A percentile compares a stretch with the other conserved stretches of the same genome.
phyloP scores from a whole-genome alignment of 2,329 filamentous ascomycete species.

The Fusarium domesticum region DNA sequence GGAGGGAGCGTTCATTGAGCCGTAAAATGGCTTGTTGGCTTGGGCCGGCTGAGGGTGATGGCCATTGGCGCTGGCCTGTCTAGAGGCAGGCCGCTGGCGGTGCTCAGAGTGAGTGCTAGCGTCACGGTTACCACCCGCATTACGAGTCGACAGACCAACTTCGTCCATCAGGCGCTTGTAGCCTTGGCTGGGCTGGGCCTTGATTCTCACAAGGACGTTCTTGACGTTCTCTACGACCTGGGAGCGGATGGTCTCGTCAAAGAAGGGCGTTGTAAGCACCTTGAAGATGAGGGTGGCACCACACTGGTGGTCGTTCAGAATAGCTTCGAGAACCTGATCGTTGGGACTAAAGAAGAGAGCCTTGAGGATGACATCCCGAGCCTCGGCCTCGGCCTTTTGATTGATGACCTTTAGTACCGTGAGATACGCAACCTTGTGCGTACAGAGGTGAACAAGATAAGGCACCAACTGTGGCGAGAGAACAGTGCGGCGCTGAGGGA shows the following conservation, averaged over 20 bases:
- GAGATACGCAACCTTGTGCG: conserved; percentile 96
- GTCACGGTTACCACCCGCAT: conserved; percentile 43
- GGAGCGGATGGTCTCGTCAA: conserved; percentile 83
- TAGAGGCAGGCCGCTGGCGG: conserved; percentile 54
- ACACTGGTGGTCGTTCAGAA: conserved; percentile 85
- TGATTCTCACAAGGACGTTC: conserved; percentile 81
- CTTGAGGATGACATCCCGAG: conserved; percentile 82
- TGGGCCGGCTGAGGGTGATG: conserved; percentile 41
- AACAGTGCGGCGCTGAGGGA: conserved; percentile 85
- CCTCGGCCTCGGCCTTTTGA: conserved; percentile 90
- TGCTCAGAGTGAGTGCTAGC: conserved; percentile 46
- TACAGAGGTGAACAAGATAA: conserved; percentile 91
- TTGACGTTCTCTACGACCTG: conserved; percentile 92
- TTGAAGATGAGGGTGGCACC: conserved; percentile 98
- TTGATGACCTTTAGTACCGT: conserved; percentile 98
- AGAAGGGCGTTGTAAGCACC: conserved; percentile 94
- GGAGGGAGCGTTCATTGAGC: conserved; percentile 43
- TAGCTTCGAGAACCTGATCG: conserved; percentile 83
- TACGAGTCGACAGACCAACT: conserved; percentile 78
- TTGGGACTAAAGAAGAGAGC: conserved; percentile 90
- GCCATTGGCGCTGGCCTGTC: conserved; percentile 49
- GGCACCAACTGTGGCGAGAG: conserved; percentile 89
- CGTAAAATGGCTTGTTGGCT: conserved; percentile 53
- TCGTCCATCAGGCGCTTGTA: conserved; percentile 99
- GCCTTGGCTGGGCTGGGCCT: conserved; percentile 89